These are phyloP conservation scores for Saccharomycopsis microspora DNA, from an alignment of 805 yeast genomes.

Conservation along the genomic window DNA sequence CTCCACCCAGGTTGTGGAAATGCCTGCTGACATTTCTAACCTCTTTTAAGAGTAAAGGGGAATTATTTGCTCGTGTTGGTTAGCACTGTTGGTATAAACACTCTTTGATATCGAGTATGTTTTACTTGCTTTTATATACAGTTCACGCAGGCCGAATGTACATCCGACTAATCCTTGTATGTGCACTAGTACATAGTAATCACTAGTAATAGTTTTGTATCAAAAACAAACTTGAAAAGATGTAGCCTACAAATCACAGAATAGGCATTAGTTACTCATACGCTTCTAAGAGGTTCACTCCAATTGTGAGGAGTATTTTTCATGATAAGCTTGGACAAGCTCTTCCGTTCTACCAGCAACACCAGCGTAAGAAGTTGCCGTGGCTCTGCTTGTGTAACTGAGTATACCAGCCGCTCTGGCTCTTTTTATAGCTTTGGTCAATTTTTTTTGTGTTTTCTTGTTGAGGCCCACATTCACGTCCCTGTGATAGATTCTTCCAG, in stretches of 20 bases:
- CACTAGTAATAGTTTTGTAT: no score
- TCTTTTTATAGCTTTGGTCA: slow-evolving; percentile 70
- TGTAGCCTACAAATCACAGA: no score
- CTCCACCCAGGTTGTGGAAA: slow-evolving; percentile 80
- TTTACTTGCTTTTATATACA: no score
- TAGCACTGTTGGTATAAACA: no score
- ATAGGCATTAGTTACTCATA: no score
- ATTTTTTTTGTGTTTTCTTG: slow-evolving; percentile 52
- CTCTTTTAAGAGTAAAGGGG: background rate
- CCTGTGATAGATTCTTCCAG: slow-evolving; percentile 71
- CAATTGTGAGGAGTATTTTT: background rate
- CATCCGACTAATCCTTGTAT: no score
- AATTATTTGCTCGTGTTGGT: background rate
- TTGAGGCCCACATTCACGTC: slow-evolving; percentile 52
- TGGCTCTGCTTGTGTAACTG: slow-evolving; percentile 13
- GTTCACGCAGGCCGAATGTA: no score
- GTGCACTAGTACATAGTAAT: no score
- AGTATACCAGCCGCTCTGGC: slow-evolving; percentile 73
- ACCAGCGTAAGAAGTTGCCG: background rate
- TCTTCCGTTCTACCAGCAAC: background rate
- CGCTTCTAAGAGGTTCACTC: no score
- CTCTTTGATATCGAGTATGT: no score
- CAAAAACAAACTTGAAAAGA: no score
- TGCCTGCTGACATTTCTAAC: slow-evolving; percentile 58
- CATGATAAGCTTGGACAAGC: background rate